Percentiles rank a stretch among this genome's conserved stretches.
These are phyloP conservation scores for Mycena indigotica DNA, from an alignment of 768 basidiomycete species.

Conservation along the genomic window DNA sequence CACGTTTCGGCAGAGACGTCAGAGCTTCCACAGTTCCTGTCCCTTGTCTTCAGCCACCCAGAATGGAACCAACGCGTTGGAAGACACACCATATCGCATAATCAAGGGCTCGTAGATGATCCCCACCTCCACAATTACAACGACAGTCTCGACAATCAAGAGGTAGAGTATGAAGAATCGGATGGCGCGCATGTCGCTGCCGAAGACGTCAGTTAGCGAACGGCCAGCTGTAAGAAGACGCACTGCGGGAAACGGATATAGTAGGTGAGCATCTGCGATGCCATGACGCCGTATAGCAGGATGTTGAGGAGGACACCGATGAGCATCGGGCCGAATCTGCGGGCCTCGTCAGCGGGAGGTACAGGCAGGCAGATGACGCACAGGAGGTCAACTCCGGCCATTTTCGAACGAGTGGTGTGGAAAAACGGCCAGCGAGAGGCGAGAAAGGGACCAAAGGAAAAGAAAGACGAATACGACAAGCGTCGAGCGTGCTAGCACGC, in stretches of 20 bases:
- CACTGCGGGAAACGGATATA: conserved; percentile 5
- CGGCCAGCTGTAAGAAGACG: neutral
- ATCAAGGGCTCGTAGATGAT: conserved; percentile 15
- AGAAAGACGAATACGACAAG: neutral
- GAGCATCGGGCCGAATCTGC: neutral
- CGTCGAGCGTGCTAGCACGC: conserved; percentile 1
- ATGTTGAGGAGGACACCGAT: conserved; percentile 14
- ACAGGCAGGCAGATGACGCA: neutral
- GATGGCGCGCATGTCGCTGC: neutral
- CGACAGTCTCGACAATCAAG: conserved; percentile 7
- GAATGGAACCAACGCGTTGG: no score
- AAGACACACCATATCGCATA: conserved; percentile 9
- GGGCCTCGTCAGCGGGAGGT: neutral
- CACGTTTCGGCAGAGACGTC: conserved; percentile 1
- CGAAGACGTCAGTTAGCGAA: neutral
- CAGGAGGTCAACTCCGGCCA: conserved; percentile 22
- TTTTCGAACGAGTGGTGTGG: neutral
- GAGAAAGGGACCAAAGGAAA: neutral
- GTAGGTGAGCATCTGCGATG: conserved; percentile 11
- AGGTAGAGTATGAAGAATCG: conserved; percentile 9
- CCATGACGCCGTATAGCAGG: conserved; percentile 15
- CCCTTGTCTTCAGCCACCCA: no score
- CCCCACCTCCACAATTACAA: conserved; percentile 7
- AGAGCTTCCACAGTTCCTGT: neutral
- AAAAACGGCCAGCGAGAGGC: neutral